A percentile compares a stretch with the other conserved stretches of the same genome.
Evolutionary conservation across 305 asterid species (phyloP).

Genomic region (Striga hermonthica): DNA sequence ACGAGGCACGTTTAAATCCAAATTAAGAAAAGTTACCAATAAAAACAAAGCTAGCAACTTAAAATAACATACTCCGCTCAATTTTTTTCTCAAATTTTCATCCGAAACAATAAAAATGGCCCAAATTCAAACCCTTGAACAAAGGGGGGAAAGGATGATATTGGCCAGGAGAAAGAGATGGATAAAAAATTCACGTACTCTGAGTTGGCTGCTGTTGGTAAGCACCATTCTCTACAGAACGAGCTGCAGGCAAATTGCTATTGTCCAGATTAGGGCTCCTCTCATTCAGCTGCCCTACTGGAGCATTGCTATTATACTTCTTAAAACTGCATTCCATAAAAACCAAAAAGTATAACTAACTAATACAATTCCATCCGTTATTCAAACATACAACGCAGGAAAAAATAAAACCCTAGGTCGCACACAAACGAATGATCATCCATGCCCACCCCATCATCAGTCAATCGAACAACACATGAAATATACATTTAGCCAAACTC

Average conservation of each 20-base stretch:
- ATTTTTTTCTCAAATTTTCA: neutral
- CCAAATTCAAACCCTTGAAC: neutral
- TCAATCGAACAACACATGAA: conserved; percentile 7
- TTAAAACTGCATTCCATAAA: conserved; percentile 44
- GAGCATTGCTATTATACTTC: conserved; percentile 57
- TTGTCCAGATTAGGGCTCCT: conserved; percentile 44
- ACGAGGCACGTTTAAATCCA: conserved; percentile 10
- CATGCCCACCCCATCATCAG: conserved; percentile 15
- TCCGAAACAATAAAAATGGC: neutral
- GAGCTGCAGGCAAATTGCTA: conserved; percentile 36
- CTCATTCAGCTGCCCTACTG: conserved; percentile 58
- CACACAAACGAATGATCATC: conserved; percentile 17
- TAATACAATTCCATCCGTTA: neutral
- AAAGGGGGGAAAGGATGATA: neutral
- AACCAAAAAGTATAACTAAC: conserved; percentile 18
- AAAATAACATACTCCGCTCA: neutral
- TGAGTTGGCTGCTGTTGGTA: conserved; percentile 52
- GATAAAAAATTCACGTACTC: conserved; percentile 40
- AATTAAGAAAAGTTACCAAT: conserved; percentile 4
- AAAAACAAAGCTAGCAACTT: neutral
- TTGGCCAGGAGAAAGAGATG: neutral
- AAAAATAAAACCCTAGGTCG: conserved; percentile 48
- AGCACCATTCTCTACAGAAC: conserved; percentile 55
- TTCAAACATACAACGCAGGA: conserved; percentile 2
- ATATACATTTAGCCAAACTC: no score